Percentiles rank a stretch among this genome's conserved stretches.
These are phyloP conservation scores for Sungouiella thailandica DNA, from an alignment of 805 yeast genomes.

Conservation along the genomic window DNA sequence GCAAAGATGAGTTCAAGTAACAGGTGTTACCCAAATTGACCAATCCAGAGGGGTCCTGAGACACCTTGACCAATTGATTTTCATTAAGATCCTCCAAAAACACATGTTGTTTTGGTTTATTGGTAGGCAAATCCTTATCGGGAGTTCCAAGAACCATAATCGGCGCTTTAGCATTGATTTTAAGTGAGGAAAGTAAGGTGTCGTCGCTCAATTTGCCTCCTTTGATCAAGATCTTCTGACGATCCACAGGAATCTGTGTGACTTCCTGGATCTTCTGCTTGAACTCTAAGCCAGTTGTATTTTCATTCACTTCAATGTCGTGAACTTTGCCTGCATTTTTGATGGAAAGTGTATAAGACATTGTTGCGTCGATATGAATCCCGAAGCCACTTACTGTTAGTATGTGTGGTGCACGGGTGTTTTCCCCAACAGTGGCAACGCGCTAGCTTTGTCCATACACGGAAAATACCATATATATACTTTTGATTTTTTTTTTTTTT, in stretches of 20 bases:
- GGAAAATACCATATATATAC: no score
- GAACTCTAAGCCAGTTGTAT: constrained; percentile 54
- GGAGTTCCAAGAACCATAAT: constrained; percentile 94
- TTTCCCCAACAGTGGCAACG: neutral
- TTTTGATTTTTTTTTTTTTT: no score
- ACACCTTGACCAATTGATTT: constrained; percentile 32
- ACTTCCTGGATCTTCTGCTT: constrained; percentile 65
- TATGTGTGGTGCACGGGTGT: neutral
- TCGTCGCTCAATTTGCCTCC: constrained; percentile 85
- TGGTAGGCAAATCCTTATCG: constrained; percentile 50
- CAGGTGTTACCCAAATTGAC: constrained; percentile 74
- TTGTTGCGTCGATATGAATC: constrained; percentile 1
- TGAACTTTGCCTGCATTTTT: constrained; percentile 41
- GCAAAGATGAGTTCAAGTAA: constrained; percentile 67
- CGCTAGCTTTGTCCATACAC: neutral
- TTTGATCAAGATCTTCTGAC: constrained; percentile 86
- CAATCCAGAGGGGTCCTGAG: constrained; percentile 59
- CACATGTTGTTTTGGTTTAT: constrained; percentile 50
- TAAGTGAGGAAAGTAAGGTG: constrained; percentile 44
- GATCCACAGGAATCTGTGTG: constrained; percentile 80
- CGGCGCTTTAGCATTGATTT: constrained; percentile 58
- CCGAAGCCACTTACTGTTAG: neutral
- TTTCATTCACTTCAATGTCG: constrained; percentile 41
- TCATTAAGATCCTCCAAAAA: constrained; percentile 67
- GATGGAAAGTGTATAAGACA: constrained; percentile 19